A percentile compares a stretch with the other conserved stretches of the same genome.
phyloP scores from a whole-genome alignment of 805 yeast genomes.

The Candida montana region DNA sequence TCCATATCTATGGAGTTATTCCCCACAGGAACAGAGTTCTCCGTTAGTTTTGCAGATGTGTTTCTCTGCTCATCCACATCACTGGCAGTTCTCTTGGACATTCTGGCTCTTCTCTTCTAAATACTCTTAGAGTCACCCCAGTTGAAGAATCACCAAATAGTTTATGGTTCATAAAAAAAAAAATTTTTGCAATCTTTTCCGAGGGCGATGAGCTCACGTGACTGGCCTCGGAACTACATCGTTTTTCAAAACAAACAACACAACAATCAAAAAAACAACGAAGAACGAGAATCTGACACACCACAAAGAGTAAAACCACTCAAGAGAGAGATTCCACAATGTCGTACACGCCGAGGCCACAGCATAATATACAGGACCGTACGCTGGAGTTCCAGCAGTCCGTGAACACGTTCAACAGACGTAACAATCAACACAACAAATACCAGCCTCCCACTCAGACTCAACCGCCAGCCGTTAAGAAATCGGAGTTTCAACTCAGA shows the following conservation, averaged over 20 bases:
- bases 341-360: conserved; percentile 15
- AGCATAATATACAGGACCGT: conserved; percentile 57
- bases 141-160: too few relatives aligned
- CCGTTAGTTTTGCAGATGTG: conserved; percentile 19
- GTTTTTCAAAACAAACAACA: neutral
- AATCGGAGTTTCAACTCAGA: conserved; percentile 51
- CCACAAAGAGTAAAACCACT: too few relatives aligned
- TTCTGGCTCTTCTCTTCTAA: conserved; percentile 2
- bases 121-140: too few relatives aligned
- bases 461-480: conserved; percentile 15
- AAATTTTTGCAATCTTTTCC: neutral
- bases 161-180: conserved; percentile 2
- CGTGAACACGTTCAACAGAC: conserved; percentile 60
- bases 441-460: conserved; percentile 20
- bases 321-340: neutral
- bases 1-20: conserved; percentile 26
- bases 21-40: conserved; percentile 16
- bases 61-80: conserved; percentile 19
- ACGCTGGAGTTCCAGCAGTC: conserved; percentile 92
- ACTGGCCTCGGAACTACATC: neutral
- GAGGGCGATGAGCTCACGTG: neutral
- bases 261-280: too few relatives aligned
- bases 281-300: too few relatives aligned
- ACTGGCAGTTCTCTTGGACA: conserved; percentile 25
- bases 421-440: conserved; percentile 11